Evolutionary conservation across 345 rosid species (phyloP), one percentile per base, ranked within the genome.

Genomic region (Populus ilicifolia): DNA sequence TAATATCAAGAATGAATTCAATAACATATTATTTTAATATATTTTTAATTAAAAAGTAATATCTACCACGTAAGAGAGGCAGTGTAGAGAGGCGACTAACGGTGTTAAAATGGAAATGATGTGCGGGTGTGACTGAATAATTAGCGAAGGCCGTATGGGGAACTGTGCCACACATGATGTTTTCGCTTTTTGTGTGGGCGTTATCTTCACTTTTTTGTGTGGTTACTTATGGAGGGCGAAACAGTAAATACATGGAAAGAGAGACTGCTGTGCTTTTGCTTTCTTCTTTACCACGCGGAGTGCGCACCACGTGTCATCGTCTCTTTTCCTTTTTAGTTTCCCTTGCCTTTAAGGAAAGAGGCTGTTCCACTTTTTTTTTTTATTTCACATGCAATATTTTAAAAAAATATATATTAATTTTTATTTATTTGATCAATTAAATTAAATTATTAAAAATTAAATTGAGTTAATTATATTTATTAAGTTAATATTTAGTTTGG

Each of bases 161-260:
- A 89, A 89, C 86, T 84, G 92, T 85, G 92, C 87, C 85, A 76
- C 89, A 86, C 79, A 56, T 46, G 50, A 30, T 43, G 63, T 62
- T 79, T 43, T 73, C 69, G 20, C 44, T 76, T 80, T 52, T 67
- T 21, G 25, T n/a, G 44, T 18, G 17, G 1, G 25, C 35, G 71
- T 46, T 33, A 3, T 33, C 36, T 33, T 72, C 44, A 17, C 17
- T 52, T 23, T 23, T 48, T 27, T 70, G 3, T 46, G 67, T 69
- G 43, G 50, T 21, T 64, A 44, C 30, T 12, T 59, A 23, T 29
- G 62, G 9, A 23, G 76, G 76, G 76, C 39, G 64, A 61, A 73
- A 72, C 50, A 38, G 75, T 72, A 72, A 72, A n/a, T 48, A 23
- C 20, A 30, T 0, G 18, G 6, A 11, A 72, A 21, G 17, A 6